Percentiles rank a stretch among this genome's conserved stretches.
Conservation (phyloP, 257 asterid genomes). For the Nicotiana obtusifolia region DNA sequence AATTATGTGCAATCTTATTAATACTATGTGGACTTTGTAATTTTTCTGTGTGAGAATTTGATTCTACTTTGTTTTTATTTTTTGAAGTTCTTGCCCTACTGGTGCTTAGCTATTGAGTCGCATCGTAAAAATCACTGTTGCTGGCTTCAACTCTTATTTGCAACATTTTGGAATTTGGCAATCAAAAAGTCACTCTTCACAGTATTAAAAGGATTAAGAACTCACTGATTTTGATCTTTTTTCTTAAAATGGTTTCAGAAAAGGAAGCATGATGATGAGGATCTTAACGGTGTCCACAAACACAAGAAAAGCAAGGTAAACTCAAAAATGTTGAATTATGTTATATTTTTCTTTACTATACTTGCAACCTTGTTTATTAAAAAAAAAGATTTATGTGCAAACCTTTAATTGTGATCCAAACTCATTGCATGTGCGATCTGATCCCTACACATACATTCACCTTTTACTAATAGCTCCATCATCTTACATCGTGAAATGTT, state of each 20-base stretch:
- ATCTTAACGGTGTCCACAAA: constrained; percentile 40
- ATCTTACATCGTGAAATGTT: constrained; percentile 28
- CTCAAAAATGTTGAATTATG: not conserved
- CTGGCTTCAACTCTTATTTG: not conserved
- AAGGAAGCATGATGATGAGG: constrained; percentile 66
- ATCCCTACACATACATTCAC: not conserved
- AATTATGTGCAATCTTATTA: not conserved
- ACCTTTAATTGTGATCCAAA: not conserved
- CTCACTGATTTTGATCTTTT: not conserved
- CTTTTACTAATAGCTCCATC: constrained; percentile 15
- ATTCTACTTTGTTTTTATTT: not conserved
- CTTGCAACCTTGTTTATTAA: not conserved
- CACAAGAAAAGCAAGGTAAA: constrained; percentile 77
- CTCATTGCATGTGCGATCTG: not conserved
- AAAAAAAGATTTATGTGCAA: not conserved
- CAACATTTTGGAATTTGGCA: not conserved
- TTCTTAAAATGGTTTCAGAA: constrained; percentile 32
- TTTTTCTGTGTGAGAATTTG: not conserved
- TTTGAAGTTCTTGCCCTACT: not conserved
- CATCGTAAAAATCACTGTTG: not conserved
- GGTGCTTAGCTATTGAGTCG: not conserved
- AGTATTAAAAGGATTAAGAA: not conserved
- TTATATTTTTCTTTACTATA: not conserved
- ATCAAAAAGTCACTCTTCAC: not conserved
- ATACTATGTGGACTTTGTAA: not conserved